Percentiles rank a stretch among this genome's conserved stretches.
phyloP scores from a whole-genome alignment of 768 basidiomycete species.

The Suillus clintonianus region DNA sequence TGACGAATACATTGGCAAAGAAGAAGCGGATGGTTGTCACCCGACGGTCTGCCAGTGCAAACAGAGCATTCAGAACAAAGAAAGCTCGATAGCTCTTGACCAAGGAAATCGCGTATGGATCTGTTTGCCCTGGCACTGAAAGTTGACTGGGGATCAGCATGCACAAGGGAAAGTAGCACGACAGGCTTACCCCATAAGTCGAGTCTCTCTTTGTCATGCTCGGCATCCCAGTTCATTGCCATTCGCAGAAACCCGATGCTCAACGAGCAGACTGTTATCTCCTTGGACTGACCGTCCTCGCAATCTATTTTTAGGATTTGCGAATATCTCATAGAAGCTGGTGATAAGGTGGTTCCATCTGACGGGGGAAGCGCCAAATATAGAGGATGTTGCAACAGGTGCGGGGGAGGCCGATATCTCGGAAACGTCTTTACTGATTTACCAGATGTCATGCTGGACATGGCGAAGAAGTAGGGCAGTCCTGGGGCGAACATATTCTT shows the following conservation, averaged over 20 bases:
- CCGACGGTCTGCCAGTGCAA: conserved; percentile 4
- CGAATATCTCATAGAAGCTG: background rate
- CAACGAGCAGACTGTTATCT: background rate
- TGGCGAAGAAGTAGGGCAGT: conserved; percentile 20
- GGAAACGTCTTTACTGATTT: conserved; percentile 22
- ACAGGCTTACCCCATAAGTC: background rate
- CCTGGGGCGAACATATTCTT: conserved; percentile 27
- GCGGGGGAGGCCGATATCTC: conserved; percentile 14
- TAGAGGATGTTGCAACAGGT: background rate
- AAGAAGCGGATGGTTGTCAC: conserved; percentile 2
- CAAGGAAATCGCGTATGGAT: conserved; percentile 22
- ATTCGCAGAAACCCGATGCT: background rate
- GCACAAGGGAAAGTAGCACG: background rate
- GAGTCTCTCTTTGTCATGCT: background rate
- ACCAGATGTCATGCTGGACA: conserved; percentile 22
- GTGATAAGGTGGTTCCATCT: background rate
- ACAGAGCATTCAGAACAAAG: conserved; percentile 10
- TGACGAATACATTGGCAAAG: conserved; percentile 3
- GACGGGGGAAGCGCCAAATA: background rate
- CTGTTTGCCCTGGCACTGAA: conserved; percentile 17
- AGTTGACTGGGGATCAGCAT: background rate
- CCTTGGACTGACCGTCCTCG: background rate
- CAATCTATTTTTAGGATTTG: background rate
- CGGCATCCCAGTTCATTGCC: background rate
- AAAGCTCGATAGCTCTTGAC: conserved; percentile 12